Evolutionary conservation across 768 basidiomycete genomes (phyloP).

Genomic region (Saitozyma sp.): DNA sequence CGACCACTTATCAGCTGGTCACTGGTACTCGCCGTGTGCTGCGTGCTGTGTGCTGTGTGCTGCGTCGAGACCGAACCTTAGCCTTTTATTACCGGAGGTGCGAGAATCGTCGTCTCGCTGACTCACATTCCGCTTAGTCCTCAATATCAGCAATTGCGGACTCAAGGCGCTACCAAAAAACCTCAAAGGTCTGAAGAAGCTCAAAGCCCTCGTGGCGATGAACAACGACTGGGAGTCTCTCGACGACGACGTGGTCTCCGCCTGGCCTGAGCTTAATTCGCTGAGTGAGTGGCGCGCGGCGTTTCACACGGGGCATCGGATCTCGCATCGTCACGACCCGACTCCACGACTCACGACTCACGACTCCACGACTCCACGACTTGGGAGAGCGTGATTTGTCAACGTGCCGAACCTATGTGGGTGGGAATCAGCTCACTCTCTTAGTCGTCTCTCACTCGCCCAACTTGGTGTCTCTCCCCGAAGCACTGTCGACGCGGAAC

Average conservation of each 20-base stretch:
- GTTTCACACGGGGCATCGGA: no score
- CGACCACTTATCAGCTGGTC: no score
- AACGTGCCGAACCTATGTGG: background rate
- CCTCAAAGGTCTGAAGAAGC: slow-evolving; percentile 17
- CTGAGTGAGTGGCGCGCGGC: slow-evolving; percentile 28
- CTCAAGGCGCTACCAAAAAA: slow-evolving; percentile 22
- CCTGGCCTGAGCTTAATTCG: slow-evolving; percentile 44
- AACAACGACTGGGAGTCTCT: slow-evolving; percentile 38
- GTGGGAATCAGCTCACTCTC: slow-evolving; percentile 1
- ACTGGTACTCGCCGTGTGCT: no score
- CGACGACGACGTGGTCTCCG: slow-evolving; percentile 24
- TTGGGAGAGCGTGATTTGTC: no score
- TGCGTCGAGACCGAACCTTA: no score
- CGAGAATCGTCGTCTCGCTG: background rate
- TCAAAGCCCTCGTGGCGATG: slow-evolving; percentile 47
- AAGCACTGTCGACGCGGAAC: slow-evolving; percentile 12
- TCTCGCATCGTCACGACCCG: no score
- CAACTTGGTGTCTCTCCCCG: slow-evolving; percentile 27
- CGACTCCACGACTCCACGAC: no score
- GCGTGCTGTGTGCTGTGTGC: no score
- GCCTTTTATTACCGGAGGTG: no score
- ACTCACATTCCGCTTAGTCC: slow-evolving; percentile 17
- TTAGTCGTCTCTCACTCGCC: slow-evolving; percentile 47
- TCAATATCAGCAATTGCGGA: slow-evolving; percentile 37
- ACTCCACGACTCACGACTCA: no score